Evolutionary conservation across 1,139 yeast genomes (phyloP), one percentile per base, ranked within the genome.

Genomic region (Debaryomyces singareniensis): DNA sequence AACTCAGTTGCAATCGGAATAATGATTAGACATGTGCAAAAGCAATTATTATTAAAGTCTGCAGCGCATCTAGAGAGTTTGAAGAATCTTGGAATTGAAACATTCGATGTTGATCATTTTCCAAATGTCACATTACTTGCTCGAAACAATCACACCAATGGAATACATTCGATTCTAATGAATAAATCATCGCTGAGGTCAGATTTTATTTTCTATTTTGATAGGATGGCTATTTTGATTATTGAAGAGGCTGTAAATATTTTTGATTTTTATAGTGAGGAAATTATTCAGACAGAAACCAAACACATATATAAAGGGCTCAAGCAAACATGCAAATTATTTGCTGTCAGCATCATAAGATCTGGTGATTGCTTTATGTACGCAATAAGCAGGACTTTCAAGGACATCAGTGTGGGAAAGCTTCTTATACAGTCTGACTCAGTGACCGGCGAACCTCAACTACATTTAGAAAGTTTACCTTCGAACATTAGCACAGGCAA

Each of bases 341-440:
- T 82, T 21, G 91, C 94, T 0, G 81, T 87, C 4, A 78, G 81
- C 37, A 76, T 89, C 29, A 78, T 91, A 27, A 68, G 96, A 39
- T 89, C 96, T 1, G 98, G 98, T 3, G 96, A 87, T 51, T 85
- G 96, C 49, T 89, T 89, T 48, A 79, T 83, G 71, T 70, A 68
- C 24, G 79, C 96, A 0, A 60, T 89, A 30, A 73, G 83, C 37
- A 77, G 75, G 42, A 75, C 91, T 0, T 66, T 86, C 21, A 93
- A 95, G 0, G 86, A 79, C 31, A 75, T 85, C 14, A 69, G 77
- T 10, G 66, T 86, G 27, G 97, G 98, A 1, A 84, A 87, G 47
- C 53, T 91, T 25, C 61, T 91, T 31, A 86, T 91, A 45, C 96
- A 89, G 53, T 80, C 94, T 6, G 96, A 87, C 50, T 68, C 93